These are phyloP conservation scores for Phialophora chinensis DNA, from an alignment of 2,329 filamentous ascomycete genomes.

Conservation along the genomic window DNA sequence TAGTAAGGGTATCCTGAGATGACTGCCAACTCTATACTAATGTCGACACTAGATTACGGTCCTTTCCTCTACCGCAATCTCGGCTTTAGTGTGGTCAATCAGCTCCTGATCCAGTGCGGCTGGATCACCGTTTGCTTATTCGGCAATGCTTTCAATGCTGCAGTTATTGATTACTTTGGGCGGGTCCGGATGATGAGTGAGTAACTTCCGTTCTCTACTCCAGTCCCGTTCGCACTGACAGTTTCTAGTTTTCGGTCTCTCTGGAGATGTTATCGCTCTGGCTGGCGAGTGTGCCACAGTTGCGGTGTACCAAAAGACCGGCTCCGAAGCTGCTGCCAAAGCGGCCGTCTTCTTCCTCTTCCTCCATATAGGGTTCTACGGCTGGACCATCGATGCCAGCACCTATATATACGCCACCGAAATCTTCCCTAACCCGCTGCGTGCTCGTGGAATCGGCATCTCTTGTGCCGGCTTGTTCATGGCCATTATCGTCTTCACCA, in stretches of 20 bases:
- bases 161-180: slow-evolving; percentile 48
- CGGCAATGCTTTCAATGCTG: slow-evolving; percentile 39
- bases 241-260: slow-evolving; percentile 41
- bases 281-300: slow-evolving; percentile 51
- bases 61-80: slow-evolving; percentile 27
- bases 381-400: slow-evolving; percentile 67
- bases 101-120: slow-evolving; percentile 24
- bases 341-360: slow-evolving; percentile 71
- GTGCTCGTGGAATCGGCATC: slow-evolving; percentile 64
- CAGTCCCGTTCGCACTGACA: too few species aligned
- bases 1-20: slow-evolving; percentile 3
- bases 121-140: slow-evolving; percentile 19
- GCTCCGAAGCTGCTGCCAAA: slow-evolving; percentile 57
- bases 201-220: too few species aligned
- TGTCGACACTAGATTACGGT: slow-evolving; percentile 21
- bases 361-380: slow-evolving; percentile 57
- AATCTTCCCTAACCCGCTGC: slow-evolving; percentile 73
- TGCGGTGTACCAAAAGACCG: slow-evolving; percentile 55
- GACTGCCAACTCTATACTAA: too few species aligned
- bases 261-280: slow-evolving; percentile 42
- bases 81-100: slow-evolving; percentile 20
- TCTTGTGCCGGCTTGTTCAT: slow-evolving; percentile 21
- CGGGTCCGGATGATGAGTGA: slow-evolving; percentile 35
- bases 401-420: slow-evolving; percentile 72
- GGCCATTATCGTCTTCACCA: neutral